These are phyloP conservation scores for Capronia coronata DNA, from an alignment of 2,329 filamentous ascomycete species.

Conservation along the genomic window DNA sequence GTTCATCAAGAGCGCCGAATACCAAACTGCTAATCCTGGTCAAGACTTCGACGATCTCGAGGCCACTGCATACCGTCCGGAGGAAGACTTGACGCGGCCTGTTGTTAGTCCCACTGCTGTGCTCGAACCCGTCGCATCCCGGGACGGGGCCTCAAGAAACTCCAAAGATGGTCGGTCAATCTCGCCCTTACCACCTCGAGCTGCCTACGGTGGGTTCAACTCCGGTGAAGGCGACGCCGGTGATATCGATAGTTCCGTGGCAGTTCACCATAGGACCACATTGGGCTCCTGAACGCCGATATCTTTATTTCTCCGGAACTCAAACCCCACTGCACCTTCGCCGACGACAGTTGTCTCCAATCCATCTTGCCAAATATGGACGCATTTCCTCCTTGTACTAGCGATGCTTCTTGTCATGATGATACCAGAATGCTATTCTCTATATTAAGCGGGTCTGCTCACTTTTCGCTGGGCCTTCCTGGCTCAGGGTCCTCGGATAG, in stretches of 20 bases:
- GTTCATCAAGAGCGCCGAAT: conserved; percentile 42
- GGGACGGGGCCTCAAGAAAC: conserved; percentile 8
- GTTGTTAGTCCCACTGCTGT: conserved; percentile 25
- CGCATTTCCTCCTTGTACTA: not conserved
- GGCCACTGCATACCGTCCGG: conserved; percentile 25
- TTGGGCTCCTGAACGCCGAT: not conserved
- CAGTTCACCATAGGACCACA: conserved; percentile 15
- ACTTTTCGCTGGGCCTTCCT: too few relatives aligned
- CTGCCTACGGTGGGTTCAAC: not conserved
- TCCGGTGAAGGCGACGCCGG: conserved; percentile 2
- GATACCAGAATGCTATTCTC: not conserved
- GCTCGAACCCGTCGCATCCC: conserved; percentile 14
- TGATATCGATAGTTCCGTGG: conserved; percentile 3
- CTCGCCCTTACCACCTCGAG: conserved; percentile 7
- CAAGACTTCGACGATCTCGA: conserved; percentile 46
- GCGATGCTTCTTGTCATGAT: not conserved
- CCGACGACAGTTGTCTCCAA: not conserved
- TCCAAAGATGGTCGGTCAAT: conserved; percentile 16
- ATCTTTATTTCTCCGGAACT: not conserved
- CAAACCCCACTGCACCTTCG: not conserved
- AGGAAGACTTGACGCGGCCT: conserved; percentile 24
- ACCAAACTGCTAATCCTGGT: conserved; percentile 42
- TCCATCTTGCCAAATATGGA: not conserved
- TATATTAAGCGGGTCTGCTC: not conserved
- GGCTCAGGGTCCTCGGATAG: too few relatives aligned